These are phyloP conservation scores for Waltiozyma sp. DNA, from an alignment of 1,139 yeast genomes.

Conservation along the genomic window DNA sequence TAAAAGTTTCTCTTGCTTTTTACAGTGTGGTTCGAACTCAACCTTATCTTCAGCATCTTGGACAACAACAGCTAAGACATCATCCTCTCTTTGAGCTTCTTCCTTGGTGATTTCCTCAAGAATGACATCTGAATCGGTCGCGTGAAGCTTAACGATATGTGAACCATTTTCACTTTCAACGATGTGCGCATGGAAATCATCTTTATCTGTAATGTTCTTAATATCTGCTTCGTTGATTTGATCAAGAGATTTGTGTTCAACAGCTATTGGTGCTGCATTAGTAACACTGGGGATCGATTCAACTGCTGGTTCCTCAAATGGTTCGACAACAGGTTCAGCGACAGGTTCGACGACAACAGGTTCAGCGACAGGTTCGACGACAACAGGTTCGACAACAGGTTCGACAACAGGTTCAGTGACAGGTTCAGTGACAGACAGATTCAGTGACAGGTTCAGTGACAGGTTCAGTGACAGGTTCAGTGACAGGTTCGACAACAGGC, in stretches of 20 bases:
- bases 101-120: slow-evolving; percentile 11
- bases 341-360: too few relatives aligned
- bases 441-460: too few relatives aligned
- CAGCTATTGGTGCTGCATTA: too few relatives aligned
- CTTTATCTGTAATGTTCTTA: slow-evolving; percentile 9
- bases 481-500: too few relatives aligned
- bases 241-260: neutral
- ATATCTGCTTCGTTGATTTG: slow-evolving; percentile 3
- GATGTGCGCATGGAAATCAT: slow-evolving; percentile 7
- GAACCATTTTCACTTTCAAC: slow-evolving; percentile 8
- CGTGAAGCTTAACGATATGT: slow-evolving; percentile 5
- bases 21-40: slow-evolving; percentile 4
- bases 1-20: neutral
- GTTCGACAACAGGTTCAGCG: too few relatives aligned
- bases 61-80: slow-evolving; percentile 15
- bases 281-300: too few relatives aligned
- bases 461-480: too few relatives aligned
- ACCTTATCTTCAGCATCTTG: slow-evolving; percentile 8
- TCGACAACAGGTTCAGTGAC: too few relatives aligned
- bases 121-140: slow-evolving; percentile 7
- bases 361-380: too few relatives aligned
- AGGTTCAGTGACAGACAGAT: too few relatives aligned
- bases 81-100: slow-evolving; percentile 10
- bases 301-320: too few relatives aligned
- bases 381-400: too few relatives aligned